phyloP scores from a whole-genome alignment of 495 filamentous ascomycete genomes.

The Daldinia decipiens region DNA sequence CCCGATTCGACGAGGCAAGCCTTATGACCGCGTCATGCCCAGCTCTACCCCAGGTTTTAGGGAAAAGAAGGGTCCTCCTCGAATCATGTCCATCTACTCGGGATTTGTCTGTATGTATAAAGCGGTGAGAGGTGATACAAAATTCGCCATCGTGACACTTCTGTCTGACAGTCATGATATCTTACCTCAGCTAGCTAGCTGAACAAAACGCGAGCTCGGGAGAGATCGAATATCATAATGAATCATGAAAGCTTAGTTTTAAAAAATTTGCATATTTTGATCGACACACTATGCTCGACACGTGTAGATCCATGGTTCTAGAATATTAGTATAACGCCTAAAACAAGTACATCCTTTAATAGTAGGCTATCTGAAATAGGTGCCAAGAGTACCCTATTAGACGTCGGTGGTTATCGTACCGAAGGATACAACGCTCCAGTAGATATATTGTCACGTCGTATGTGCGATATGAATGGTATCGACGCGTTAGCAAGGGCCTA shows the following conservation, averaged over 20 bases:
- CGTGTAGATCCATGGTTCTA: neutral
- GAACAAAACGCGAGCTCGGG: conserved; percentile 1
- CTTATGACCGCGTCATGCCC: neutral
- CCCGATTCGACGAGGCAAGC: neutral
- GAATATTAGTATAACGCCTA: neutral
- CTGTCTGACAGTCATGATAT: conserved; percentile 19
- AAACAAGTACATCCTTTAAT: neutral
- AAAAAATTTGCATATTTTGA: neutral
- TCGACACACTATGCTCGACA: neutral
- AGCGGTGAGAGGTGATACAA: conserved; percentile 39
- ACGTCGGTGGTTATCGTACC: conserved; percentile 8
- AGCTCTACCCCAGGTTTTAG: conserved; percentile 8
- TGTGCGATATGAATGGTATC: neutral
- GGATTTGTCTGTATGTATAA: conserved; percentile 9
- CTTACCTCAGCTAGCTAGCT: conserved; percentile 26
- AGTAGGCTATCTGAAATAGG: neutral
- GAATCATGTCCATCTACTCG: neutral
- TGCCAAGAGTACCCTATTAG: neutral
- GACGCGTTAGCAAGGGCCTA: neutral
- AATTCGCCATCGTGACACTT: conserved; percentile 34
- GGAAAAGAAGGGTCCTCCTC: neutral
- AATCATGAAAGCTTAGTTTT: conserved; percentile 12
- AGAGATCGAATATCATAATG: conserved; percentile 10
- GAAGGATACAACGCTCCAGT: neutral
- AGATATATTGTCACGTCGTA: conserved; percentile 1